These are phyloP conservation scores for Brassica rapa DNA, from an alignment of 345 rosid species.

Conservation along the genomic window DNA sequence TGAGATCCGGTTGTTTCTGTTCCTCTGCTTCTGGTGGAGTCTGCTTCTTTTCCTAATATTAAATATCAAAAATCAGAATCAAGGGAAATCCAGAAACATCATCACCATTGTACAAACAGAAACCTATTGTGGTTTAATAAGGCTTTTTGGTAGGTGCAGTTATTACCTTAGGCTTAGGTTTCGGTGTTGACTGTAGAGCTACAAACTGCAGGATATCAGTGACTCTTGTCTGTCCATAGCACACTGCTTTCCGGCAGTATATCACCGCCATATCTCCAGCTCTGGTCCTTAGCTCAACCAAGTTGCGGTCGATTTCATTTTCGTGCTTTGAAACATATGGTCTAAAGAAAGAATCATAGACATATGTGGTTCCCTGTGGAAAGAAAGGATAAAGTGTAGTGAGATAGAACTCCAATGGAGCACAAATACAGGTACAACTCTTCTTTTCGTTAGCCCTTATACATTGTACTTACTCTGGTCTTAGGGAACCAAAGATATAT, in stretches of 20 bases:
- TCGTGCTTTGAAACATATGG: conserved; percentile 64
- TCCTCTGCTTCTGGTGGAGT: conserved; percentile 29
- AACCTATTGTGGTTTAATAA: too few species aligned
- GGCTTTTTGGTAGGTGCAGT: not conserved
- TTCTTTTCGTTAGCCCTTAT: not conserved
- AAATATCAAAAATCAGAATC: not conserved
- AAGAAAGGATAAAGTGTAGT: not conserved
- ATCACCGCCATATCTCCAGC: conserved; percentile 52
- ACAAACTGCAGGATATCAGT: conserved; percentile 52
- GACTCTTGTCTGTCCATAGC: conserved; percentile 55
- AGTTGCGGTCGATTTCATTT: conserved; percentile 57
- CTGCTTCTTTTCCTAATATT: conserved; percentile 46
- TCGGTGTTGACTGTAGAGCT: conserved; percentile 52
- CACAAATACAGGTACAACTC: not conserved
- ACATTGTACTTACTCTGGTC: conserved; percentile 55
- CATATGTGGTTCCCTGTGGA: conserved; percentile 58
- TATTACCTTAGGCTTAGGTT: conserved; percentile 50
- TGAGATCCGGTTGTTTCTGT: conserved; percentile 35
- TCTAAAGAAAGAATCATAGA: conserved; percentile 54
- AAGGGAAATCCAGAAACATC: conserved; percentile 4
- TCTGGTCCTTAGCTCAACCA: conserved; percentile 57
- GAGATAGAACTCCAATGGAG: not conserved
- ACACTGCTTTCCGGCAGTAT: conserved; percentile 56
- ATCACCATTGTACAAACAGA: not conserved
- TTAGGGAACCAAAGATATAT: conserved; percentile 76